phyloP scores from a whole-genome alignment of 805 yeast species.

The Ogataea henricii region DNA sequence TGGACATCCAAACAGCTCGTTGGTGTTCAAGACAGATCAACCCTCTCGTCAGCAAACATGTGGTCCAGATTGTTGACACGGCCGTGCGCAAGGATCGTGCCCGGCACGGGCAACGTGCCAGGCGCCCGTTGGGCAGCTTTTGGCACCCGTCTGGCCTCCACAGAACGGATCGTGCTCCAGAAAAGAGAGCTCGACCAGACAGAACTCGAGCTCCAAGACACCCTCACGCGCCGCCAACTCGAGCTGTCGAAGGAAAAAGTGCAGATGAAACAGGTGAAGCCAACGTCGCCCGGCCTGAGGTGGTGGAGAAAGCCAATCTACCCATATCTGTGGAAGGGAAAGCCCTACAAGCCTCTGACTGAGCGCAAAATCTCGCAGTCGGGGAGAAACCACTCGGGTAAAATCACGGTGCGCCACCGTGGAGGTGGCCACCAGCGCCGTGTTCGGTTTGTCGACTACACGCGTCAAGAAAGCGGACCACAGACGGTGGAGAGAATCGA shows the following conservation, averaged over 20 bases:
- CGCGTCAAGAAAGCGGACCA: conserved; percentile 65
- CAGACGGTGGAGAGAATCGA: conserved; percentile 87
- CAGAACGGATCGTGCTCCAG: conserved; percentile 34
- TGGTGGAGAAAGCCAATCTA: conserved; percentile 89
- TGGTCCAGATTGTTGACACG: neutral
- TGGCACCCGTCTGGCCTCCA: conserved; percentile 3
- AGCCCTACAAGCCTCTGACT: conserved; percentile 77
- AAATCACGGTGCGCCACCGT: conserved; percentile 87
- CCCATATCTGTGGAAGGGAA: conserved; percentile 82
- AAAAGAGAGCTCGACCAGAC: conserved; percentile 52
- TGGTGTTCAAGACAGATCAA: neutral
- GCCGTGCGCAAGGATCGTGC: neutral
- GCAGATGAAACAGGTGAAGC: conserved; percentile 72
- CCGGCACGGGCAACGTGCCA: neutral
- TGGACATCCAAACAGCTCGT: too few species aligned
- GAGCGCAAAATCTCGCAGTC: conserved; percentile 69
- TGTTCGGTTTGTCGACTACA: conserved; percentile 77
- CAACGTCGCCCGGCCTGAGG: conserved; percentile 82
- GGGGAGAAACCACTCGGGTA: conserved; percentile 89
- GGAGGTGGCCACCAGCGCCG: conserved; percentile 97
- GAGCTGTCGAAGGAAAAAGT: conserved; percentile 71
- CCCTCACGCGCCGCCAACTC: conserved; percentile 66
- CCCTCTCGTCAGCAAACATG: neutral
- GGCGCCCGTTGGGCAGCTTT: neutral
- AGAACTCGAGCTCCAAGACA: conserved; percentile 79